Evolutionary conservation across 2,329 filamentous ascomycete species (phyloP).

Genomic region (Aspergillus novoparasiticus): DNA sequence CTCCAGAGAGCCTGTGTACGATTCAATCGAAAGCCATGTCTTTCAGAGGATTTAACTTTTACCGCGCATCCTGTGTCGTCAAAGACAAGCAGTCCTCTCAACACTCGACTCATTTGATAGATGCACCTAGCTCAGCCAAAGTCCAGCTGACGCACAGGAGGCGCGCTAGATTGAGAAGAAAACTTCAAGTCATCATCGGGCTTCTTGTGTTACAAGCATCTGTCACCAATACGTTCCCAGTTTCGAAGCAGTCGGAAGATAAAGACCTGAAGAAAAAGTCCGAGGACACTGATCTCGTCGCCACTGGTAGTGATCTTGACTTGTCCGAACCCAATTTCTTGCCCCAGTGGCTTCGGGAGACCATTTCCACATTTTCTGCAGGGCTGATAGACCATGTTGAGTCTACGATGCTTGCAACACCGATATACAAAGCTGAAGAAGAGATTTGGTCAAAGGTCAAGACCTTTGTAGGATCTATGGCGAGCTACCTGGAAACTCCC

Average conservation of each 20-base stretch:
- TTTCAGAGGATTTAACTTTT: background rate
- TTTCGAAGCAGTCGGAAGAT: background rate
- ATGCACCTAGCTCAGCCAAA: background rate
- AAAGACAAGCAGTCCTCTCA: background rate
- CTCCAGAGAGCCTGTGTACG: background rate
- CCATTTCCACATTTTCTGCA: background rate
- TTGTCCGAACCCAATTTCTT: background rate
- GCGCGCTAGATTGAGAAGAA: slow-evolving; percentile 2
- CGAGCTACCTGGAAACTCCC: background rate
- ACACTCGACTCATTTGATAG: background rate
- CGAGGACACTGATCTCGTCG: background rate
- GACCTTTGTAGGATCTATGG: background rate
- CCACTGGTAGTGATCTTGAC: background rate
- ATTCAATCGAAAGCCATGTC: background rate
- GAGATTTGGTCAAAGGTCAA: background rate
- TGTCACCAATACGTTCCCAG: background rate
- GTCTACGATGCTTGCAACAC: background rate
- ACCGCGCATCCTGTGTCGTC: background rate
- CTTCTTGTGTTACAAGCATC: slow-evolving; percentile 7
- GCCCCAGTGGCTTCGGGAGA: background rate
- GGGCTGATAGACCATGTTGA: background rate
- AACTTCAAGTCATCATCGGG: slow-evolving; percentile 8
- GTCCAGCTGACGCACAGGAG: background rate
- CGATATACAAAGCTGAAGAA: background rate
- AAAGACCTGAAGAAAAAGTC: background rate